These are phyloP conservation scores for Ceratobasidium sp. DNA, from an alignment of 1,284 basidiomycete genomes.

Conservation along the genomic window DNA sequence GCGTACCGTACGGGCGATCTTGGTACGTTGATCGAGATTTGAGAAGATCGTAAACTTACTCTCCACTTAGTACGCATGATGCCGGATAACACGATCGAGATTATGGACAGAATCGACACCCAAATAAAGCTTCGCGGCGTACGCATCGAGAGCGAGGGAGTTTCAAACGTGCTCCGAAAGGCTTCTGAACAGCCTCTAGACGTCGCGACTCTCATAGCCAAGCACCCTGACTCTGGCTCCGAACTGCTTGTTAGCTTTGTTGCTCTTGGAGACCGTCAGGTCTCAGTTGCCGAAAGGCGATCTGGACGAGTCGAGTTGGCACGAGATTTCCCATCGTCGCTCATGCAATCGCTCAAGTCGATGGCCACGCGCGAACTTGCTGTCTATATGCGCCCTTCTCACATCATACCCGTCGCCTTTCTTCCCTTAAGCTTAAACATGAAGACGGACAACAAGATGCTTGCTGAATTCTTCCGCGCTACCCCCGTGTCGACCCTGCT, in stretches of 20 bases:
- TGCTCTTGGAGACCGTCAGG: slow-evolving; percentile 57
- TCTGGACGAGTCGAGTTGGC: slow-evolving; percentile 56
- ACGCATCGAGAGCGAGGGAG: slow-evolving; percentile 66
- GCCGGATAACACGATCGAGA: slow-evolving; percentile 67
- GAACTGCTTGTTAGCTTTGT: slow-evolving; percentile 67
- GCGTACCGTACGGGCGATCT: slow-evolving; percentile 69
- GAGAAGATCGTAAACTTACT: not conserved
- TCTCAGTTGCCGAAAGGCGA: slow-evolving; percentile 60
- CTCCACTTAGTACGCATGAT: slow-evolving; percentile 62
- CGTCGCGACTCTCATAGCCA: slow-evolving; percentile 63
- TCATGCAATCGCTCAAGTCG: slow-evolving; percentile 58
- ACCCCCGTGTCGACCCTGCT: slow-evolving; percentile 34
- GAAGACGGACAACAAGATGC: slow-evolving; percentile 63
- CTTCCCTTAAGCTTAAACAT: slow-evolving; percentile 66
- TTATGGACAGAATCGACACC: slow-evolving; percentile 69
- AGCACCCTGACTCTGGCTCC: slow-evolving; percentile 63
- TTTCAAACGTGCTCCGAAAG: slow-evolving; percentile 64
- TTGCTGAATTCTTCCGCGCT: slow-evolving; percentile 60
- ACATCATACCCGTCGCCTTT: slow-evolving; percentile 64
- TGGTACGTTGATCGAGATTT: slow-evolving; percentile 38
- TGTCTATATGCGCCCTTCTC: slow-evolving; percentile 67
- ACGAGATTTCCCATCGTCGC: slow-evolving; percentile 54
- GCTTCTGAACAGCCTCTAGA: slow-evolving; percentile 58
- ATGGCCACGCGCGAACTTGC: slow-evolving; percentile 63
- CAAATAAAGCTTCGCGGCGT: slow-evolving; percentile 70